phyloP scores from a whole-genome alignment of 345 rosid species.

The Aquilaria sinensis region DNA sequence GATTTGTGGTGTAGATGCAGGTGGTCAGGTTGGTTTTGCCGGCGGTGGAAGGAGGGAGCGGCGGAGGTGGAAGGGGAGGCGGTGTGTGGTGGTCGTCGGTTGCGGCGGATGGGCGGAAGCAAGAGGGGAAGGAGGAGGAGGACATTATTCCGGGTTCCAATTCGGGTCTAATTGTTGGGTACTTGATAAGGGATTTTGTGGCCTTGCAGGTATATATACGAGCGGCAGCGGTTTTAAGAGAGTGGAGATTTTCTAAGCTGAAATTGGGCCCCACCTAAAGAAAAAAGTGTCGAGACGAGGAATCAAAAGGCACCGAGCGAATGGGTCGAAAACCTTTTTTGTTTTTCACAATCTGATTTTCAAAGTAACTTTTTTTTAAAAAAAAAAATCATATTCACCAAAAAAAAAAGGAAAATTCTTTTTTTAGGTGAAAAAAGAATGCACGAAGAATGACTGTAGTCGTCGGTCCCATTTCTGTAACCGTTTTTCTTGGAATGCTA shows the following conservation, averaged over 20 bases:
- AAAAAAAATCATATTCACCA: no score
- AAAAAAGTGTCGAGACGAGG: no score
- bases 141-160: conserved; percentile 34
- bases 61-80: conserved; percentile 22
- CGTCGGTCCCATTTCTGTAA: no score
- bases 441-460: no score
- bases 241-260: background rate
- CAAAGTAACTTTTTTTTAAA: no score
- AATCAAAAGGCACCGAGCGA: no score
- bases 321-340: no score
- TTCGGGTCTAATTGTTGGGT: background rate
- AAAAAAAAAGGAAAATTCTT: no score
- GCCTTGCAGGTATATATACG: conserved; percentile 12
- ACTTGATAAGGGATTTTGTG: background rate
- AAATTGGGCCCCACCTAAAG: no score
- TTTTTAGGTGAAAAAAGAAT: no score
- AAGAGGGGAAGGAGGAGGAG: conserved; percentile 36
- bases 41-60: conserved; percentile 21
- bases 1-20: conserved; percentile 65
- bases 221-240: background rate
- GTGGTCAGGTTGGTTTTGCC: conserved; percentile 59
- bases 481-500: no score
- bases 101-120: conserved; percentile 39
- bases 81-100: conserved; percentile 11
- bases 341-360: no score